Conservation (phyloP, 2,329 filamentous ascomycete genomes). For the Aspergillus neoniger region DNA sequence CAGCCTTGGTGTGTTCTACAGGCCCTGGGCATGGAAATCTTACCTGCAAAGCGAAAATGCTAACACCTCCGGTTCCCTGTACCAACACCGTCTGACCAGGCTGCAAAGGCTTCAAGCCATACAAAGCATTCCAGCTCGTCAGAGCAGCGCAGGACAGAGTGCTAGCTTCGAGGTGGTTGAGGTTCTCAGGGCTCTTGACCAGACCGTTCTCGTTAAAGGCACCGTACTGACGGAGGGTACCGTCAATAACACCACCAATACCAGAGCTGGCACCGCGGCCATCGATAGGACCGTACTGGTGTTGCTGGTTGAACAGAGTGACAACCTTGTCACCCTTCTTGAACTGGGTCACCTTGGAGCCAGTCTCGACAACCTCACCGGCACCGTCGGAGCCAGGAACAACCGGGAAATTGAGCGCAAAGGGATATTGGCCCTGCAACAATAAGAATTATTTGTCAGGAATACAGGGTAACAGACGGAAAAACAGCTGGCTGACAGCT, state of each 20-base stretch:
- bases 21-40: not conserved
- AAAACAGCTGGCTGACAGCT: not conserved
- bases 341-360: conserved; percentile 58
- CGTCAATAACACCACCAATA: conserved; percentile 69
- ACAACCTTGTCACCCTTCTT: conserved; percentile 59
- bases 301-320: conserved; percentile 61
- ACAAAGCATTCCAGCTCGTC: conserved; percentile 68
- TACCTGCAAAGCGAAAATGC: conserved; percentile 57
- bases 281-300: conserved; percentile 53
- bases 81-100: conserved; percentile 61
- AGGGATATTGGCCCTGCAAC: conserved; percentile 36
- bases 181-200: conserved; percentile 61
- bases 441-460: not conserved
- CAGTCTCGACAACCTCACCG: conserved; percentile 54
- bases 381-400: conserved; percentile 43
- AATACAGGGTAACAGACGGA: conserved; percentile 24
- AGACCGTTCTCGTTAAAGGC: conserved; percentile 69
- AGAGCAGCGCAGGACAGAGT: conserved; percentile 63
- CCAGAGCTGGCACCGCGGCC: conserved; percentile 51
- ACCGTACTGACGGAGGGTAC: conserved; percentile 67
- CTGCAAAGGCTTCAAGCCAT: conserved; percentile 56
- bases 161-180: conserved; percentile 56
- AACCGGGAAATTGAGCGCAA: conserved; percentile 34
- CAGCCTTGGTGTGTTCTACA: not conserved
- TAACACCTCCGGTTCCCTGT: conserved; percentile 63